Evolutionary conservation across 139 green algal species (phyloP).

Genomic region (Coelastrella sp.): DNA sequence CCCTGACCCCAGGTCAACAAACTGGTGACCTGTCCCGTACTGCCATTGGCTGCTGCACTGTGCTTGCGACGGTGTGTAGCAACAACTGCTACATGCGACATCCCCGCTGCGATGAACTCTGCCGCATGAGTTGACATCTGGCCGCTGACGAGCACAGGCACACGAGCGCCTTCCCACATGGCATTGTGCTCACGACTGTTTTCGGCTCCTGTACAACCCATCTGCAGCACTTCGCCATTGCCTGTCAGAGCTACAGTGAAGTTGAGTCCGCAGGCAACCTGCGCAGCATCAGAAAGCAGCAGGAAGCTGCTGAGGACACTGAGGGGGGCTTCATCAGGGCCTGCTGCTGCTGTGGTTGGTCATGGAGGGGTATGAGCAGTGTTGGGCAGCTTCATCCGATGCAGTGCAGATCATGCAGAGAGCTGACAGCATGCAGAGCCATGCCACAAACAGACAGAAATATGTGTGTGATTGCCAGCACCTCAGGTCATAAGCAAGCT

Average conservation of each 20-base stretch:
- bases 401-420: background rate
- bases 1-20: conserved; percentile 82
- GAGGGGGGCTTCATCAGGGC: background rate
- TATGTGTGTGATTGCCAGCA: too few species aligned
- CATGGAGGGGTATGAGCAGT: background rate
- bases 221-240: conserved; percentile 81
- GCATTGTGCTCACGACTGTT: conserved; percentile 59
- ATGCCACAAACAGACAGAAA: too few species aligned
- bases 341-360: background rate
- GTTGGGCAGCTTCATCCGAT: background rate
- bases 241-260: conserved; percentile 82
- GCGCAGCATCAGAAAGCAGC: background rate
- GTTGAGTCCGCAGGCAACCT: conserved; percentile 82
- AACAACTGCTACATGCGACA: conserved; percentile 31
- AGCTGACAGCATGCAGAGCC: background rate
- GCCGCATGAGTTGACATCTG: conserved; percentile 1
- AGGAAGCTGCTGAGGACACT: conserved; percentile 42
- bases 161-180: conserved; percentile 37
- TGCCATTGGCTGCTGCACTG: conserved; percentile 4
- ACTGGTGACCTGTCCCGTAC: conserved; percentile 14
- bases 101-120: conserved; percentile 1
- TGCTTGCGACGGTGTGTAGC: background rate
- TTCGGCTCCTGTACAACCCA: conserved; percentile 79
- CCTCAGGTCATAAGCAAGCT: too few species aligned
- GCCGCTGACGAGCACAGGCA: conserved; percentile 43